These are phyloP conservation scores for Arthrobotrys megalospora DNA, from an alignment of 2,329 filamentous ascomycete genomes.

Conservation along the genomic window DNA sequence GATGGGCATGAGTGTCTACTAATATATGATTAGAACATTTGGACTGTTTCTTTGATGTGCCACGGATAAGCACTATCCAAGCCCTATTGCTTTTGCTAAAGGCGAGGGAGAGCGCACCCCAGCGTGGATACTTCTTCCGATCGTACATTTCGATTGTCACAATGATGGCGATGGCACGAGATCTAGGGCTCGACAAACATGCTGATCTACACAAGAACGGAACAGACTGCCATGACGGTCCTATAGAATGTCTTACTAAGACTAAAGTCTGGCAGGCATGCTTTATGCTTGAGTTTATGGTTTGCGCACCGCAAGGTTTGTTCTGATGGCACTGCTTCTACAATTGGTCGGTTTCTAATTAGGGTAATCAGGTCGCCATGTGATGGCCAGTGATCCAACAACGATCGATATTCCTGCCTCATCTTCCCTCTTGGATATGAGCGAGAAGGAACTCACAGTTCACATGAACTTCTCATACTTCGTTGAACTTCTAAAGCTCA, in stretches of 20 bases:
- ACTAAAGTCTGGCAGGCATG: constrained; percentile 92
- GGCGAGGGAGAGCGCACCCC: constrained; percentile 90
- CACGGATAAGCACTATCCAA: constrained; percentile 90
- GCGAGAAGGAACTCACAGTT: constrained; percentile 64
- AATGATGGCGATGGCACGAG: constrained; percentile 92
- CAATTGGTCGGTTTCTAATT: background rate
- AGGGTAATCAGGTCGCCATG: constrained; percentile 62
- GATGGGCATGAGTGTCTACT: constrained; percentile 30
- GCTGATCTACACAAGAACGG: constrained; percentile 82
- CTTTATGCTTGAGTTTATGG: constrained; percentile 89
- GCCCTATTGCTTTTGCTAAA: constrained; percentile 89
- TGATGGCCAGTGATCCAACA: constrained; percentile 64
- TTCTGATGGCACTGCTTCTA: constrained; percentile 9
- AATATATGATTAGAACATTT: constrained; percentile 77
- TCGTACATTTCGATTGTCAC: constrained; percentile 98
- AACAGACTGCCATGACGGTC: constrained; percentile 77
- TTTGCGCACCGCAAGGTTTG: constrained; percentile 90
- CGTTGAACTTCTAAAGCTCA: constrained; percentile 81
- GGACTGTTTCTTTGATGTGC: constrained; percentile 92
- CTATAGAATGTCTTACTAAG: constrained; percentile 84
- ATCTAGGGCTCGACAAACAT: constrained; percentile 90
- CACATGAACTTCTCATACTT: constrained; percentile 89
- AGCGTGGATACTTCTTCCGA: constrained; percentile 94
- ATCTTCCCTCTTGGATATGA: constrained; percentile 61
- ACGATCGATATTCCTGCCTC: constrained; percentile 64